A percentile compares a stretch with the other conserved stretches of the same genome.
phyloP scores from a whole-genome alignment of 176 grass and related monocot species.

The Carex cristatella region DNA sequence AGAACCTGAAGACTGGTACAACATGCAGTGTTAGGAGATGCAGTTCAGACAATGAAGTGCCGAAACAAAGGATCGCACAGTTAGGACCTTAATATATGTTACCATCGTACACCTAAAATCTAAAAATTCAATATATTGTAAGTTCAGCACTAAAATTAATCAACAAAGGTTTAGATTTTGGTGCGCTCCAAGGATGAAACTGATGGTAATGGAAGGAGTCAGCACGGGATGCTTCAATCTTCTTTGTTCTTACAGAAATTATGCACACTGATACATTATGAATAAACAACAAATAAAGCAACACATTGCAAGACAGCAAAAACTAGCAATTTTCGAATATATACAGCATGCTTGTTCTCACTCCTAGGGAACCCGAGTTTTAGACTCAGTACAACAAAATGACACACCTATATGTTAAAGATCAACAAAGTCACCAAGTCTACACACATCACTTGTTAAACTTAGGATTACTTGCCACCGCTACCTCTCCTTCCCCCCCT shows the following conservation, averaged over 20 bases:
- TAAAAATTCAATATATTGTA: too few species aligned
- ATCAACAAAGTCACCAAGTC: background rate
- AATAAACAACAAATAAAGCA: background rate
- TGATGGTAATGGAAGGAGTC: too few species aligned
- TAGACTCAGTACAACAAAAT: background rate
- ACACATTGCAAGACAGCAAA: background rate
- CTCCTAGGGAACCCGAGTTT: background rate
- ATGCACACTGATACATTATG: background rate
- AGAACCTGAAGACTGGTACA: too few species aligned
- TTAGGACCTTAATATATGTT: too few species aligned
- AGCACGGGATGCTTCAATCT: too few species aligned
- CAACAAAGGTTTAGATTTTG: too few species aligned
- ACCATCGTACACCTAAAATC: too few species aligned
- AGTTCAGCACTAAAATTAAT: too few species aligned
- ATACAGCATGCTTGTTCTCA: background rate
- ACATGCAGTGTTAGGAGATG: too few species aligned
- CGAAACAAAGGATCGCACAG: too few species aligned
- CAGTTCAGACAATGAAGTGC: too few species aligned
- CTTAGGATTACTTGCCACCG: background rate
- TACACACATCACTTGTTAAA: constrained; percentile 2
- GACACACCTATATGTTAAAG: background rate
- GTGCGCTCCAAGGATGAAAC: too few species aligned
- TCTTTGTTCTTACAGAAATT: background rate
- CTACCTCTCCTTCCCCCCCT: constrained; percentile 8
- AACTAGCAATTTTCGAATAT: background rate